A percentile compares a stretch with the other conserved stretches of the same genome.
These are phyloP conservation scores for Ogataea pignaliae DNA, from an alignment of 805 yeast species.

Conservation along the genomic window DNA sequence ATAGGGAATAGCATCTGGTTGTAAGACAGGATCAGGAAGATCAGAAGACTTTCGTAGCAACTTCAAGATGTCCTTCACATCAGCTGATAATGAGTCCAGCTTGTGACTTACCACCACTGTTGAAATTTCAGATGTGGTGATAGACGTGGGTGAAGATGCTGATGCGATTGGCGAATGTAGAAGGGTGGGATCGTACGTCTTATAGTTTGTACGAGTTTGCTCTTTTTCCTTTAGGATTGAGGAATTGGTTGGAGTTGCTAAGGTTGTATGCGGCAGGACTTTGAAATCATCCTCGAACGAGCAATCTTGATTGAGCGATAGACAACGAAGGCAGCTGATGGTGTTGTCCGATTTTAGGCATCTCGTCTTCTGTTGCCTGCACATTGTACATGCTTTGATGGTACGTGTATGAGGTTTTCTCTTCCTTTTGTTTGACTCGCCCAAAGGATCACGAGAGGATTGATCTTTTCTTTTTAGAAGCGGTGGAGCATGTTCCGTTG, in stretches of 20 bases:
- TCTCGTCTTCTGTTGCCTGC: conserved; percentile 39
- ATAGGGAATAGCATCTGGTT: not conserved
- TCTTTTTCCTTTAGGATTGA: no score
- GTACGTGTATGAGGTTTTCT: conserved; percentile 22
- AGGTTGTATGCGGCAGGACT: not conserved
- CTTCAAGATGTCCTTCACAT: conserved; percentile 11
- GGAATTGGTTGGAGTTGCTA: not conserved
- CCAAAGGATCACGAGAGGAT: no score
- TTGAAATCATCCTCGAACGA: conserved; percentile 38
- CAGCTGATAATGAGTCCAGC: conserved; percentile 8
- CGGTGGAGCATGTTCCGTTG: conserved; percentile 1
- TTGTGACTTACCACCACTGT: not conserved
- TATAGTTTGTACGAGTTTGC: no score
- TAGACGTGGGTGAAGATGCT: not conserved
- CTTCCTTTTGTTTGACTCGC: conserved; percentile 2
- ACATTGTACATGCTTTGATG: conserved; percentile 29
- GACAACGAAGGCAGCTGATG: conserved; percentile 54
- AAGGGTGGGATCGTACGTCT: no score
- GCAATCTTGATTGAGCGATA: conserved; percentile 47
- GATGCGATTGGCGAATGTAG: not conserved
- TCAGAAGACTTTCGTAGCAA: conserved; percentile 5
- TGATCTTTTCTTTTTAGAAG: no score
- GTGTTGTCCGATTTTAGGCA: conserved; percentile 52
- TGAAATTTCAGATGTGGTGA: not conserved
- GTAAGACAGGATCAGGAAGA: conserved; percentile 7